Percentiles rank a stretch among this genome's conserved stretches.
phyloP scores from a whole-genome alignment of 2,329 filamentous ascomycete species.

The Aspergillus carbonarius region DNA sequence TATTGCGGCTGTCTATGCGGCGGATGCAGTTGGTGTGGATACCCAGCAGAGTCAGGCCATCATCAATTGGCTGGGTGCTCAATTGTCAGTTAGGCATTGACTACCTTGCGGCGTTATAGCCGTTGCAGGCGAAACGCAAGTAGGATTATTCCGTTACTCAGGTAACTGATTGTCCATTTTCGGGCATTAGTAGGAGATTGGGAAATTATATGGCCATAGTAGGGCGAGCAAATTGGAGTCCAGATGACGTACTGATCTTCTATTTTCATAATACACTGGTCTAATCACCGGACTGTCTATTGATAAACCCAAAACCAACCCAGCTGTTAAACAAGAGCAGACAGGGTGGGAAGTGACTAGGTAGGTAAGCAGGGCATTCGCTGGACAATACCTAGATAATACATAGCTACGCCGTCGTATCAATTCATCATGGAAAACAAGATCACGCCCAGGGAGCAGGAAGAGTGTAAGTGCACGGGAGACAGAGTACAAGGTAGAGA shows the following conservation, averaged over 20 bases:
- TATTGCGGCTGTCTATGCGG: conserved; percentile 29
- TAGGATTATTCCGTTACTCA: not conserved
- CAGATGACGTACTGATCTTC: too few species aligned
- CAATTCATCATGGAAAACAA: conserved; percentile 21
- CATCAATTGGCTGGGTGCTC: conserved; percentile 30
- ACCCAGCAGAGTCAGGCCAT: conserved; percentile 29
- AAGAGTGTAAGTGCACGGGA: not conserved
- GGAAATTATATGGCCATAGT: too few species aligned
- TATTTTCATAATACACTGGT: too few species aligned
- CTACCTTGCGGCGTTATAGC: too few species aligned
- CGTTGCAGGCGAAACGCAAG: not conserved
- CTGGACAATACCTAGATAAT: conserved; percentile 15
- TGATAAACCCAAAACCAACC: too few species aligned
- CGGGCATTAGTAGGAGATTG: too few species aligned
- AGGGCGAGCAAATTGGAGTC: too few species aligned
- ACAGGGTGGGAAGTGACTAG: not conserved
- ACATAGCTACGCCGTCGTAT: conserved; percentile 20
- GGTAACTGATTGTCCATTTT: too few species aligned
- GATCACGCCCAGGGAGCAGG: conserved; percentile 10
- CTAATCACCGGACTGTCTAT: too few species aligned
- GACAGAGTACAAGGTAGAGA: conserved; percentile 8
- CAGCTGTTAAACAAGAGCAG: not conserved
- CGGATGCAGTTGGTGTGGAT: conserved; percentile 19
- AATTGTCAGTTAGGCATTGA: conserved; percentile 18
- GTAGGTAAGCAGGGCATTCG: not conserved